These are phyloP conservation scores for Fusarium pilosicola DNA, from an alignment of 2,329 filamentous ascomycete genomes.

Conservation along the genomic window DNA sequence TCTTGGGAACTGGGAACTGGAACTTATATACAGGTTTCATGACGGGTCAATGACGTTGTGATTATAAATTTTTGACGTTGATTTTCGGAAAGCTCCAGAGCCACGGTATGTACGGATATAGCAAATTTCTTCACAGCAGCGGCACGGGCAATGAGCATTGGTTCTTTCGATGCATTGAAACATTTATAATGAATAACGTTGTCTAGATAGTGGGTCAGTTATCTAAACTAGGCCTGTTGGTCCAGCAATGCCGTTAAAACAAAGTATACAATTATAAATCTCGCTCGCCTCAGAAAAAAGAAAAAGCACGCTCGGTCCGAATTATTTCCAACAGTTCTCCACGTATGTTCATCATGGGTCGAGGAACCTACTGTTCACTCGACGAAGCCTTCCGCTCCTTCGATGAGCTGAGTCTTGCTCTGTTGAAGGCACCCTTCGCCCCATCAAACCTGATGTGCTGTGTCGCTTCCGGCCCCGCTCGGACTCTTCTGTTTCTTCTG, in stretches of 20 bases:
- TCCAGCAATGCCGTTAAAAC: background rate
- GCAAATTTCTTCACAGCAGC: too few relatives aligned
- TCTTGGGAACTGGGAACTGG: background rate
- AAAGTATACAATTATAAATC: constrained; percentile 14
- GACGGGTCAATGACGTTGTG: constrained; percentile 25
- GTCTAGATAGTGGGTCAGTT: constrained; percentile 8
- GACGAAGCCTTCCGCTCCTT: constrained; percentile 50
- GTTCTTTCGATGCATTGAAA: constrained; percentile 5
- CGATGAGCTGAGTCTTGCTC: constrained; percentile 43
- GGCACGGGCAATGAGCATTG: background rate
- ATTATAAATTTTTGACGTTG: constrained; percentile 20
- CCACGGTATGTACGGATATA: too few relatives aligned
- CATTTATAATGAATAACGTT: constrained; percentile 27
- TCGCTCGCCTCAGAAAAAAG: constrained; percentile 5
- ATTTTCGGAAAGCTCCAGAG: background rate
- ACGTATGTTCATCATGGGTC: constrained; percentile 28
- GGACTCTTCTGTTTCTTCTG: constrained; percentile 40
- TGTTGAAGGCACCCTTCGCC: constrained; percentile 9
- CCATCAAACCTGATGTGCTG: constrained; percentile 7
- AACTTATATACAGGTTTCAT: constrained; percentile 4
- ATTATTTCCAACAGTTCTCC: background rate
- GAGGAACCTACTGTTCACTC: constrained; percentile 48
- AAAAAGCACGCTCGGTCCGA: background rate
- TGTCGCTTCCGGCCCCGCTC: constrained; percentile 42
- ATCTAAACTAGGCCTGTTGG: background rate